phyloP scores from a whole-genome alignment of 345 rosid genomes.

The Melastoma malabathricum region DNA sequence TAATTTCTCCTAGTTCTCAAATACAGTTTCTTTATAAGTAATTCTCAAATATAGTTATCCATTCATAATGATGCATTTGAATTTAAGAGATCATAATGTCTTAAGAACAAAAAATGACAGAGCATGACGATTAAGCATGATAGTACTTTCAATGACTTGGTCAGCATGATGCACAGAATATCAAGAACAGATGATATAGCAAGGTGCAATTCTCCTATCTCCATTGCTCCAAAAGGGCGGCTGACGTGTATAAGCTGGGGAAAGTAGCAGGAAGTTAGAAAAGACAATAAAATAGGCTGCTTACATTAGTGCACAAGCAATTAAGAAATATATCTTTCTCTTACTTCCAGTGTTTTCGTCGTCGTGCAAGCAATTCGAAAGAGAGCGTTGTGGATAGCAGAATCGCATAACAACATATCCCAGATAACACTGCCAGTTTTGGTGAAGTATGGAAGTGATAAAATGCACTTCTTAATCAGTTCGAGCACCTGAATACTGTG shows the following conservation, averaged over 20 bases:
- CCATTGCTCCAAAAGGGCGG: constrained; percentile 49
- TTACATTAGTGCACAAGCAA: neutral
- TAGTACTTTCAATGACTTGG: constrained; percentile 52
- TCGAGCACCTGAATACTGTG: constrained; percentile 42
- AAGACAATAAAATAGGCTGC: neutral
- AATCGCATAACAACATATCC: constrained; percentile 58
- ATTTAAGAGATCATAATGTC: neutral
- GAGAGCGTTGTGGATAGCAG: constrained; percentile 58
- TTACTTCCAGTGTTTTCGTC: constrained; percentile 67
- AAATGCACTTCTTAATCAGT: constrained; percentile 55
- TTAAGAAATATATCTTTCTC: constrained; percentile 14
- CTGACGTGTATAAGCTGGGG: constrained; percentile 55
- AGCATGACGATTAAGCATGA: constrained; percentile 2
- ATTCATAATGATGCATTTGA: too few relatives aligned
- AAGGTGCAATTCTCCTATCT: constrained; percentile 74
- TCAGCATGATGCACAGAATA: constrained; percentile 38
- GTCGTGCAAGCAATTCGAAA: constrained; percentile 68
- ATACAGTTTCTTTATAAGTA: too few relatives aligned
- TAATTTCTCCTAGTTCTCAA: too few relatives aligned
- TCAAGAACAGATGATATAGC: constrained; percentile 70
- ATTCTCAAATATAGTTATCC: too few relatives aligned
- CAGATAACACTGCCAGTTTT: constrained; percentile 43
- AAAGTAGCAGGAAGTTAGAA: constrained; percentile 7
- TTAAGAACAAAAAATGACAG: neutral
- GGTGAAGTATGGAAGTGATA: constrained; percentile 29